Base-by-base conservation (phyloP, 2,329 filamentous ascomycete species). In the Hypoxylon sp. region DNA sequence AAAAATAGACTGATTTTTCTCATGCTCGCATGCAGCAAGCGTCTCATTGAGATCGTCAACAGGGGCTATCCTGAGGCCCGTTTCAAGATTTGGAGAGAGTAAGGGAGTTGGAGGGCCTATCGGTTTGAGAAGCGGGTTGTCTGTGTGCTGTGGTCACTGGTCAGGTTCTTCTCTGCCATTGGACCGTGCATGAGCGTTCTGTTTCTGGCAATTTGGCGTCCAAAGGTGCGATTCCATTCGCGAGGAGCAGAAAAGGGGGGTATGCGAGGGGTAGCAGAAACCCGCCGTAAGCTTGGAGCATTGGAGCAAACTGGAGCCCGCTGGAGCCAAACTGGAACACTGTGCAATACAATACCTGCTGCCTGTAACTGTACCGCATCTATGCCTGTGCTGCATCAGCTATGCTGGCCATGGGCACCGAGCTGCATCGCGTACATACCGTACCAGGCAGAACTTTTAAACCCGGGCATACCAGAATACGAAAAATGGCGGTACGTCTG, bases 201-300 rank as follows among this genome's bases (percentile, higher is more conserved):
- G 33, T 23, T 62, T 59, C 31, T 56, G 59, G 59, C 13, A 59
- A 59, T 59, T 62, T 48, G 45, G 27, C 47, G 9, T 21, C n/a
- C 48, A 55, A 53, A 31, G 20, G 21, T 48, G 48, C 48, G 38
- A 47, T 59, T 52, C 55, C 42, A 59, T 62, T 62, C 59, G 55
- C 38, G 59, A 55, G 43, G 2, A n/a, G 37, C 17, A 7, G n/a
- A 4, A 40, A 18, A 27, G 40, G 38, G 9, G 9, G 8, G 3
- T 29, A 11, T 11, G 29, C 29, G 29, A 35, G n/a, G 41, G 45
- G 23, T 29, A 26, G n/a, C n/a, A n/a, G n/a, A 45, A 10, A 6
- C 31, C 15, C 42, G 43, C 48, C 18, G 48, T 49, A 53, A 45
- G 35, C 31, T 26, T n/a, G 13, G 17, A 48, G 37, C 51, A 59